Conservation (phyloP, 805 yeast genomes). For the Monosporozyma aerobia region DNA sequence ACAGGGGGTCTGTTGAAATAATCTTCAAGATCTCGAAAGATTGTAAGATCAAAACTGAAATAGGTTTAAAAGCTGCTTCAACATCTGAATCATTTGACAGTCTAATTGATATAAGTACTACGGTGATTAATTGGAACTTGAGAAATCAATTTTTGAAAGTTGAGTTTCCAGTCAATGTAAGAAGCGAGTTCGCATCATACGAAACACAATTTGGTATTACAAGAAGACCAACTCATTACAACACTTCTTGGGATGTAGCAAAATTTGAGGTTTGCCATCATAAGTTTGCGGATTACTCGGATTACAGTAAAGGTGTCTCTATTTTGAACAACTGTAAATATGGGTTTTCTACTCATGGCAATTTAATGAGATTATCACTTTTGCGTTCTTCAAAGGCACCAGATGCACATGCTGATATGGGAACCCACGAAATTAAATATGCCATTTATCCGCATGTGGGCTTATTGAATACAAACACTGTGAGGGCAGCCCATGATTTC, state of each 20-base stretch:
- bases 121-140: slow-evolving; percentile 76
- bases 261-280: slow-evolving; percentile 94
- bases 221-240: slow-evolving; percentile 86
- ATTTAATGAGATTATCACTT: slow-evolving; percentile 74
- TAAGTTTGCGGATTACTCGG: slow-evolving; percentile 87
- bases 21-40: slow-evolving; percentile 47
- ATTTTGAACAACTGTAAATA: slow-evolving; percentile 78
- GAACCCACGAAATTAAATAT: slow-evolving; percentile 69
- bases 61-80: slow-evolving; percentile 43
- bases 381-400: slow-evolving; percentile 91
- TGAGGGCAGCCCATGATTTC: slow-evolving; percentile 69
- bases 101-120: slow-evolving; percentile 42
- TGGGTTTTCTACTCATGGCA: slow-evolving; percentile 93
- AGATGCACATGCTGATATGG: slow-evolving; percentile 92
- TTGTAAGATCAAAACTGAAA: slow-evolving; percentile 55
- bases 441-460: slow-evolving; percentile 81
- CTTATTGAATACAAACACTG: slow-evolving; percentile 50
- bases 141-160: slow-evolving; percentile 82
- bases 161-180: slow-evolving; percentile 84
- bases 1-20: slow-evolving; percentile 55
- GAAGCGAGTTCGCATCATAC: slow-evolving; percentile 68
- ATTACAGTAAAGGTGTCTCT: slow-evolving; percentile 77
- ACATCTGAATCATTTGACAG: slow-evolving; percentile 37
- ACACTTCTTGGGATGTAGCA: slow-evolving; percentile 94
- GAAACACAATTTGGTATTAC: slow-evolving; percentile 94